Evolutionary conservation across 192 early-diverging fungal genomes (phyloP), one percentile per base, ranked within the genome.

Genomic region (Phycomyces nitens): DNA sequence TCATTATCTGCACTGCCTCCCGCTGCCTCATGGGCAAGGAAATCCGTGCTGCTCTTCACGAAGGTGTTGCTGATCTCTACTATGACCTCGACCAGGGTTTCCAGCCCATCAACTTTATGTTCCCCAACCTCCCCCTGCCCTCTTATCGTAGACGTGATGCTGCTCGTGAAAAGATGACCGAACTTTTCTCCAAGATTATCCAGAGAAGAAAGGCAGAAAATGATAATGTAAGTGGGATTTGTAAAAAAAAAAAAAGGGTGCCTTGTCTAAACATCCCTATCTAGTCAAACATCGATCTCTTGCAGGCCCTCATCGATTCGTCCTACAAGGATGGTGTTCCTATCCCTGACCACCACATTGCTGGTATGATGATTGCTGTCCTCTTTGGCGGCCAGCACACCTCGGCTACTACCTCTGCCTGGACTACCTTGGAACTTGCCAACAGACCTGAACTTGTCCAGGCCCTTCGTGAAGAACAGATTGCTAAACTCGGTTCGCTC

Each of bases 351-450:
- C 76, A 85, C 41, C 91, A 93, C 56, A 80, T 93, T 60, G 90
- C 94, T 22, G 91, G 94, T 83, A 89, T 99, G 85, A 90, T 97
- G 89, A 99, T 99, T 83, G 97, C 97, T 20, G 70, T 93, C 50
- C 81, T 99, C 52, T 92, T 99, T 87, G 97, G 91, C 38, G 97
- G 97, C n/a, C 95, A 97, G 75, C 97, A 99, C 77, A 97, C 97
- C 5, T 86, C 82, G 18, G 90, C 94, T 16, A 94, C 97, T 43
- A 96, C 97, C 20, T 81, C 87, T 10, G 88, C 93, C 39, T 99
- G 97, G 97, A 84, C 94, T 9, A 68, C 96, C 14, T 83, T 96
- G 60, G 86, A 92, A 75, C 72, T 99, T 57, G 94, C 97, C 26
- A 74, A 80, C 20, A 79, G 84, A 56, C 91, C 92, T 22, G 78